Evolutionary conservation across 371 early-diverging fungal species (phyloP).

Genomic region (Mortierella sp.): DNA sequence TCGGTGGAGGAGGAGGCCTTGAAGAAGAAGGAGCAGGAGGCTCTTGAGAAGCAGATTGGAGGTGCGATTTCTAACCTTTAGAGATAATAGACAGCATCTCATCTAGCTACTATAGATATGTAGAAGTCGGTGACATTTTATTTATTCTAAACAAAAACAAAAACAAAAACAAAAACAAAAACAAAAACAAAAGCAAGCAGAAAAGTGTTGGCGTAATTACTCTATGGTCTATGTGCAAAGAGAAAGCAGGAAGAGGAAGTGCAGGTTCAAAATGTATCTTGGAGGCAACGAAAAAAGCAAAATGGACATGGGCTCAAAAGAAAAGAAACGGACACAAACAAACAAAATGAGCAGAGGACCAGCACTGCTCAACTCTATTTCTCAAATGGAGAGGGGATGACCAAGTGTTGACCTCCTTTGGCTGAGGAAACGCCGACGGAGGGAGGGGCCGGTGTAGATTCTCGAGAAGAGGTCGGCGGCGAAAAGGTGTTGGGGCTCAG

Average conservation of each 20-base stretch:
- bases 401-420: neutral
- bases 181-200: neutral
- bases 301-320: neutral
- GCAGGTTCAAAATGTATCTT: neutral
- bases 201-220: neutral
- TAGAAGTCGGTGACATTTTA: neutral
- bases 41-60: slow-evolving; percentile 36
- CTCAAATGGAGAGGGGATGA: neutral
- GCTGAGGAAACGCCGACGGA: neutral
- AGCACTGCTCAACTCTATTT: neutral
- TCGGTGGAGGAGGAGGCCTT: slow-evolving; percentile 25
- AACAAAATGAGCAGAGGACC: neutral
- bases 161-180: neutral
- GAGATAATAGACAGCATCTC: neutral
- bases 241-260: neutral
- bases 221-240: neutral
- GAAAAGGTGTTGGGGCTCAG: neutral
- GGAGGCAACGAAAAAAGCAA: neutral
- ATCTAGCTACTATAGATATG: neutral
- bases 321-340: neutral
- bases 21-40: slow-evolving; percentile 17
- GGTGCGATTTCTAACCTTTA: slow-evolving; percentile 23
- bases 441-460: neutral
- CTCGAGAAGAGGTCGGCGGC: neutral
- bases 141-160: neutral